A percentile compares a stretch with the other conserved stretches of the same genome.
phyloP scores from a whole-genome alignment of 495 filamentous ascomycete species.

The Hyphodiscus hymeniophilus region DNA sequence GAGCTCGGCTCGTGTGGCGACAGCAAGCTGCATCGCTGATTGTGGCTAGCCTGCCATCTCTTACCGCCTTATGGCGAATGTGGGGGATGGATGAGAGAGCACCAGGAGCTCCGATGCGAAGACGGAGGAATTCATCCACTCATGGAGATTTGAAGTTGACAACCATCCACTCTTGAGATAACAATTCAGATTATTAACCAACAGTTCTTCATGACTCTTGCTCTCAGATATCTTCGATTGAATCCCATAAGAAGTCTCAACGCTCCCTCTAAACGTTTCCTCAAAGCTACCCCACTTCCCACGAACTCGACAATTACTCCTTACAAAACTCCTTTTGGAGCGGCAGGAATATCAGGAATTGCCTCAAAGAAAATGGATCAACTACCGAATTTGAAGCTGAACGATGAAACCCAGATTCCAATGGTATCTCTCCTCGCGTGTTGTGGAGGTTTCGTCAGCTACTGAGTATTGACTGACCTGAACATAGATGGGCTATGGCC shows the following conservation, averaged over 20 bases:
- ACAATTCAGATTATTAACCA: background rate
- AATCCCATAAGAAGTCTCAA: background rate
- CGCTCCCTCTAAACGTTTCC: background rate
- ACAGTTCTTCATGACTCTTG: slow-evolving; percentile 2
- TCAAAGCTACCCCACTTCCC: slow-evolving; percentile 1
- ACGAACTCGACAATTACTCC: slow-evolving; percentile 30
- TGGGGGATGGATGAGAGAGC: no score
- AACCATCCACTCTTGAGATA: background rate
- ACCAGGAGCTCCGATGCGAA: background rate
- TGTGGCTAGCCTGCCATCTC: no score
- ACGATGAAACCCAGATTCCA: slow-evolving; percentile 67
- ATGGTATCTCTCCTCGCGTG: slow-evolving; percentile 37
- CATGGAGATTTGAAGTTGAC: background rate
- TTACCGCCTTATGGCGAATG: no score
- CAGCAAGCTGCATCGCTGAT: no score
- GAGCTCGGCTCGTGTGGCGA: no score
- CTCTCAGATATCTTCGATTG: background rate
- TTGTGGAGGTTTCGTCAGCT: no score
- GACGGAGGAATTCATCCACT: background rate
- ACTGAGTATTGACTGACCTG: background rate
- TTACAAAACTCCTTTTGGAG: slow-evolving; percentile 19
- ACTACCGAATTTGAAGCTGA: slow-evolving; percentile 48
- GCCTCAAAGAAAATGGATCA: slow-evolving; percentile 28
- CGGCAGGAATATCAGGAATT: slow-evolving; percentile 15
- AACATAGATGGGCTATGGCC: slow-evolving; percentile 63